phyloP scores from a whole-genome alignment of 495 filamentous ascomycete genomes.

The Aspergillus bertholletiae region DNA sequence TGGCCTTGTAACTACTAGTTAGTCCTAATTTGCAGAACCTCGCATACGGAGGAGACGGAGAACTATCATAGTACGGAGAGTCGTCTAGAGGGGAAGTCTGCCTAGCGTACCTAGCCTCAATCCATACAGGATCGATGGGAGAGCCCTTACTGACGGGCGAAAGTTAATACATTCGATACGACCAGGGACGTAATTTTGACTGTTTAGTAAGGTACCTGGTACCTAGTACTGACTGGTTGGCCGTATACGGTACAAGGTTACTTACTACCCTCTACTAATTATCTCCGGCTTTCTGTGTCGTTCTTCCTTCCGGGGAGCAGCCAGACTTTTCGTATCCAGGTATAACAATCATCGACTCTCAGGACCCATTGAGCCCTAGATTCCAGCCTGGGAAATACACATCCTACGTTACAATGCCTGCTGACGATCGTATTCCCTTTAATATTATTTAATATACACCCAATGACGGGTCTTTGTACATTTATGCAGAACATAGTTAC shows the following conservation, averaged over 20 bases:
- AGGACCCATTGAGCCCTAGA: neutral
- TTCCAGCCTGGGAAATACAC: neutral
- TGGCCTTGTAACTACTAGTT: neutral
- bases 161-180: conserved; percentile 12
- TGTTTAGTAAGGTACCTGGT: neutral
- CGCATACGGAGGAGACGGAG: no score
- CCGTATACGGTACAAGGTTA: neutral
- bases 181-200: neutral
- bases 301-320: neutral
- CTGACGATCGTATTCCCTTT: conserved; percentile 6
- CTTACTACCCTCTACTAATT: neutral
- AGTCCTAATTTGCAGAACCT: conserved; percentile 15
- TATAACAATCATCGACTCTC: neutral
- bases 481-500: neutral
- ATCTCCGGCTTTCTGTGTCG: neutral
- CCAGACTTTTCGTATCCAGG: neutral
- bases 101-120: conserved; percentile 20
- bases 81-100: neutral
- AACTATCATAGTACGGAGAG: neutral
- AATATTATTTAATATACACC: conserved; percentile 5
- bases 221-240: neutral
- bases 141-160: conserved; percentile 24
- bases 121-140: conserved; percentile 9
- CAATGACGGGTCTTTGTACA: conserved; percentile 17
- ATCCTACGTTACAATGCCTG: conserved; percentile 10